A percentile compares a stretch with the other conserved stretches of the same genome.
Conservation (phyloP, 2,329 filamentous ascomycete species). For the Teratosphaeria destructans region DNA sequence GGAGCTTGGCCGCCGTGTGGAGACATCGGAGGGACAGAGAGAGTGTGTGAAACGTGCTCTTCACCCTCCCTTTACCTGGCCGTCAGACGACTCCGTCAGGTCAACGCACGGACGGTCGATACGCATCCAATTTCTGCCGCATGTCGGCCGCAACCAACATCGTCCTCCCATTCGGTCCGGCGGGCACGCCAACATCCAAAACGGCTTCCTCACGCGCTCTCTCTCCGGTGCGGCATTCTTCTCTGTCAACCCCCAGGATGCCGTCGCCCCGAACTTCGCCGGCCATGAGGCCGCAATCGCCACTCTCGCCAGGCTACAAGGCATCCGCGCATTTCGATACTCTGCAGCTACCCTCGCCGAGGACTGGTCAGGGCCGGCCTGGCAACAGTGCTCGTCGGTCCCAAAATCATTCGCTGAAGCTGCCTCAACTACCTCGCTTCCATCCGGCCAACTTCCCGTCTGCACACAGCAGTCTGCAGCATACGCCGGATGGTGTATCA, state of each 20-base stretch:
- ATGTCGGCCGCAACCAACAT: background rate
- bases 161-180: background rate
- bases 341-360: slow-evolving; percentile 21
- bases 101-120: background rate
- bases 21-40: too few relatives aligned
- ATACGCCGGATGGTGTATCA: slow-evolving; percentile 26
- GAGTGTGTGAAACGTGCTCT: too few relatives aligned
- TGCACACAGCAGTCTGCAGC: slow-evolving; percentile 25
- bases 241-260: slow-evolving; percentile 13
- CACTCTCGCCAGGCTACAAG: slow-evolving; percentile 22
- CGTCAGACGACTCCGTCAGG: background rate
- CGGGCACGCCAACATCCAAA: slow-evolving; percentile 3
- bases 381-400: slow-evolving; percentile 26
- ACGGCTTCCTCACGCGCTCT: slow-evolving; percentile 10
- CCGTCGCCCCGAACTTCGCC: slow-evolving; percentile 25
- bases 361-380: slow-evolving; percentile 17
- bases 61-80: background rate
- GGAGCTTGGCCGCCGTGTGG: background rate
- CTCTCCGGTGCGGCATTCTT: slow-evolving; percentile 6
- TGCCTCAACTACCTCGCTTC: slow-evolving; percentile 42
- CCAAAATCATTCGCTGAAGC: slow-evolving; percentile 30
- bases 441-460: slow-evolving; percentile 42
- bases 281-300: slow-evolving; percentile 23
- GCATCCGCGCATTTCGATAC: slow-evolving; percentile 12
- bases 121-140: background rate